phyloP scores from a whole-genome alignment of 1,284 basidiomycete genomes.

The Leccinum brunneo-olivaceum region DNA sequence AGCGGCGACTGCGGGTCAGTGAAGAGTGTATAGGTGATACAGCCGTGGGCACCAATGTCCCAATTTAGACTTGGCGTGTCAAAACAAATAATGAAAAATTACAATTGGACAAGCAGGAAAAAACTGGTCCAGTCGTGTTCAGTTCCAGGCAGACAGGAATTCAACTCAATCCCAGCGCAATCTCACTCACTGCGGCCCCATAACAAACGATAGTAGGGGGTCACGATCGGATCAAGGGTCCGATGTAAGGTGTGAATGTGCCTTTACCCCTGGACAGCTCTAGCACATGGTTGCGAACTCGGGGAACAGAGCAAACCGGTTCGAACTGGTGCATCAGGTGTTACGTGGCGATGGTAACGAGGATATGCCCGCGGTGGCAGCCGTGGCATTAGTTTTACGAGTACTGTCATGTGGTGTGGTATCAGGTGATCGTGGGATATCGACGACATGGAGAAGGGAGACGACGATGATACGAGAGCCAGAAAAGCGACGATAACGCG shows the following conservation, averaged over 20 bases:
- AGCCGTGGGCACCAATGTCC: neutral
- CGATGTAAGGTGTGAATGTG: too few relatives aligned
- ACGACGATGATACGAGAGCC: neutral
- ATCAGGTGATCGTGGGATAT: conserved; percentile 11
- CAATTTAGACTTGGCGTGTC: conserved; percentile 4
- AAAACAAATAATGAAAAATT: neutral
- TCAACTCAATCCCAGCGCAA: neutral
- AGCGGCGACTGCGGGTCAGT: too few relatives aligned
- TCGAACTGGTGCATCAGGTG: neutral
- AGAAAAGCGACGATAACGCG: neutral
- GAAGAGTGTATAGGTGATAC: neutral
- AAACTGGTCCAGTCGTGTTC: neutral
- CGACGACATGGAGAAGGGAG: neutral
- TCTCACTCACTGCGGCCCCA: conserved; percentile 2
- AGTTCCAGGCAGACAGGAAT: neutral
- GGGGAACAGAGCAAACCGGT: conserved; percentile 9
- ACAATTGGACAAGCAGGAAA: neutral
- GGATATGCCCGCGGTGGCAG: neutral
- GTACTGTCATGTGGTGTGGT: neutral
- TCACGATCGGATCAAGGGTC: conserved; percentile 29
- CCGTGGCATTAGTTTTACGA: neutral
- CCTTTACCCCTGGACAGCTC: too few relatives aligned
- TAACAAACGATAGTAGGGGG: neutral
- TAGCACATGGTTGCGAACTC: conserved; percentile 5
- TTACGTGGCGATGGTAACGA: neutral